Percentiles rank a stretch among this genome's conserved stretches.
phyloP scores from a whole-genome alignment of 1,284 basidiomycete genomes.

The Sporisorium iseilematis-ciliati region DNA sequence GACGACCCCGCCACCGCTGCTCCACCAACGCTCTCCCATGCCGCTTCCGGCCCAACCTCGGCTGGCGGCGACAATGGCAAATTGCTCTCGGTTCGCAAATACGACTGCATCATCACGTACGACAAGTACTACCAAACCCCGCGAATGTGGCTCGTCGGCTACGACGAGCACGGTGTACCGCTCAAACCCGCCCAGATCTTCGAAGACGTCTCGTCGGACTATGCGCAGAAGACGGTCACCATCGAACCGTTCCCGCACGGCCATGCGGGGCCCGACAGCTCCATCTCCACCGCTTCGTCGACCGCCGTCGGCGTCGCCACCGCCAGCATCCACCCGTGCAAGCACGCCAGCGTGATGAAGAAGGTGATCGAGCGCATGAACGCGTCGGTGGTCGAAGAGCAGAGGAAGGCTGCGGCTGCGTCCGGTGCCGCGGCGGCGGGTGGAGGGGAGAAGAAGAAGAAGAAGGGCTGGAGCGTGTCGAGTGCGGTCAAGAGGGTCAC shows the following conservation, averaged over 20 bases:
- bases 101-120: conserved; percentile 99
- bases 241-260: conserved; percentile 97
- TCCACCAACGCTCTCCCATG: conserved; percentile 14
- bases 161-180: conserved; percentile 65
- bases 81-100: conserved; percentile 92
- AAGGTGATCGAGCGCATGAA: conserved; percentile 99
- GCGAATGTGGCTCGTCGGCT: conserved; percentile 68
- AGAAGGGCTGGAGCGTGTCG: conserved; percentile 78
- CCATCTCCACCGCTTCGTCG: conserved; percentile 14
- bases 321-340: conserved; percentile 93
- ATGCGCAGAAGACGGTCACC: conserved; percentile 98
- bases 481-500: conserved; percentile 79
- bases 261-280: conserved; percentile 73
- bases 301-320: conserved; percentile 42
- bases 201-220: conserved; percentile 96
- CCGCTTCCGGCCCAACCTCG: conserved; percentile 67
- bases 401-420: conserved; percentile 68
- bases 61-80: conserved; percentile 74
- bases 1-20: conserved; percentile 66
- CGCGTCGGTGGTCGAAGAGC: conserved; percentile 71
- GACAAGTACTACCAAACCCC: conserved; percentile 77
- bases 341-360: conserved; percentile 99
- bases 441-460: conserved; percentile 75
- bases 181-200: conserved; percentile 84
- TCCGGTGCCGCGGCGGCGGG: conserved; percentile 21